Evolutionary conservation across 257 asterid genomes (phyloP), one percentile per base, ranked within the genome.

Genomic region (Galeopsis tetrahit): DNA sequence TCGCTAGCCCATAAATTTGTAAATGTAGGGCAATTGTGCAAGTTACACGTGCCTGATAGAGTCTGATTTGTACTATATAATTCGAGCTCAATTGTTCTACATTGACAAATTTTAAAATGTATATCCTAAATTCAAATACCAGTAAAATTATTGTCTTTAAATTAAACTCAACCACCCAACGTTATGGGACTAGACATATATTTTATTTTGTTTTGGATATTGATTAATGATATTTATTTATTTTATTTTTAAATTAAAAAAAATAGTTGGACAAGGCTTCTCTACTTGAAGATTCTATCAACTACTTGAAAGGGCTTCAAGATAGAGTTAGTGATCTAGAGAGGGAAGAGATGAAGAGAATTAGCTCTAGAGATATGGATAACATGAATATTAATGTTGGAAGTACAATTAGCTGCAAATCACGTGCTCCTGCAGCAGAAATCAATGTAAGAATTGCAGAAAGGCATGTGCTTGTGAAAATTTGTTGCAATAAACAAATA

Each of bases 241-340:
- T 21, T n/a, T n/a, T 49, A 1, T n/a, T 10, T 17, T 17, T 21
- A 0, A 28, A 38, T 11, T 38, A 4, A 3, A 13, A 6, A 28
- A 0, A 15, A 48, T 58, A 83, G 88, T 72, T 83, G 78, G 88
- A 83, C 58, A 83, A 83, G 67, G 83, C 82, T 21, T 69, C 82
- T 59, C 72, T 80, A 8, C 88, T 83, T 5, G 84, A 81, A 76
- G 85, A 83, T 56, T 80, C 80, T n/a, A 70, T 67, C 2, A 71
- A 66, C 63, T 62, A 83, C 79, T 64, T 81, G 75, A 73, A 78
- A 73, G 38, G 62, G 14, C 91, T 88, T 70, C 73, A 88, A 86
- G 86, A 86, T 61, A 76, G 87, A 6, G 76, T 88, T 31, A 74
- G 15, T 13, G 40, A 5, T 6, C 81, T 84, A 7, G 90, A 87